Conservation (phyloP, 2,329 filamentous ascomycete genomes). For the Incumbomyces lentus region DNA sequence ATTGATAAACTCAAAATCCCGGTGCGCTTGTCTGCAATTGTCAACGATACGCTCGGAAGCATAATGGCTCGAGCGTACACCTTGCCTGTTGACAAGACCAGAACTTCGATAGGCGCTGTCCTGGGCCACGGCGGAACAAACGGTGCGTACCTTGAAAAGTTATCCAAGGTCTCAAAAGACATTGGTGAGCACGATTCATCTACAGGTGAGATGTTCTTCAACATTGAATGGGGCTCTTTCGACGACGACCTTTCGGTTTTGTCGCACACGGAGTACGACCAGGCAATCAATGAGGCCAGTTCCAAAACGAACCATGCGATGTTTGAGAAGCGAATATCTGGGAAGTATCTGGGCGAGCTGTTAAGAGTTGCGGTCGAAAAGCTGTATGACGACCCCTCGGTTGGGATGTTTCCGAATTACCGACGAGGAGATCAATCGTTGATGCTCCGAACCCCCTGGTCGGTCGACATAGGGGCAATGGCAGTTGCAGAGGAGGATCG, state of each 20-base stretch:
- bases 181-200: conserved; percentile 3
- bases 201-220: conserved; percentile 17
- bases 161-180: conserved; percentile 1
- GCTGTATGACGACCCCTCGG: conserved; percentile 5
- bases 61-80: conserved; percentile 8
- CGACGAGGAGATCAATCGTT: conserved; percentile 13
- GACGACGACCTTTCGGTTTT: conserved; percentile 18
- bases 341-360: conserved; percentile 19
- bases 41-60: conserved; percentile 4
- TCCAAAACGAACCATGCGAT: conserved; percentile 15
- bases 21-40: neutral
- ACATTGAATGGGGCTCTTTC: conserved; percentile 20
- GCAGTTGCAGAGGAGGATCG: conserved; percentile 3
- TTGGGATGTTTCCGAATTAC: conserved; percentile 15
- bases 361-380: conserved; percentile 12
- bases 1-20: conserved; percentile 3
- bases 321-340: conserved; percentile 20
- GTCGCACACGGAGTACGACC: conserved; percentile 15
- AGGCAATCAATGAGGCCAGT: conserved; percentile 12
- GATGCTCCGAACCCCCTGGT: neutral
- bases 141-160: conserved; percentile 4
- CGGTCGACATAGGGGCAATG: neutral
- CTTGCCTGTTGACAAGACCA: neutral
- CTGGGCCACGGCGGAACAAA: conserved; percentile 2
- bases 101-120: conserved; percentile 5